Evolutionary conservation across 192 early-diverging fungal species (phyloP), one percentile per base, ranked within the genome.

Genomic region (Phlyctochytrium arcticum): DNA sequence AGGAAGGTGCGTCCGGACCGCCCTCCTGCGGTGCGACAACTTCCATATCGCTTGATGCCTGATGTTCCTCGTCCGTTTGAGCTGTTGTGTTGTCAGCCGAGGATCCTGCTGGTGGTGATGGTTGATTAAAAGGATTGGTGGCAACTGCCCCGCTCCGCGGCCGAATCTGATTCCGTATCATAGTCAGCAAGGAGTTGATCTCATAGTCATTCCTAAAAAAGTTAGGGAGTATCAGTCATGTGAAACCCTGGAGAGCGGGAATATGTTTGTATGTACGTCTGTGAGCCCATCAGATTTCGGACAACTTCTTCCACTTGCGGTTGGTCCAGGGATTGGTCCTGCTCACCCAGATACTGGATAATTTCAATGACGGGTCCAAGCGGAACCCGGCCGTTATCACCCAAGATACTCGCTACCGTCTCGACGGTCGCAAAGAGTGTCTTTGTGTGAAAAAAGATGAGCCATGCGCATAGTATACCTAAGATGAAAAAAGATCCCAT

Each of bases 341-440:
- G 51, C 19, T 68, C 67, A 21, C 61, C 54, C 26, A 76, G 70
- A 47, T 59, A 76, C 53, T 62, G 65, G 24, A 76, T 29, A 33
- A 72, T 44, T 33, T 72, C 66, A 30, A 60, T 50, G 12, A 76
- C 30, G 4, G 66, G 60, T 4, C 21, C 58, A 17, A 53, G 49
- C 12, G 61, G 65, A 15, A 73, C 31, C 9, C 36, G 49, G 19
- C 70, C 75, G 51, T 73, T 76, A 64, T 73, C 67, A 35, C 62
- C 58, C 4, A 76, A 36, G 10, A 77, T 55, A 6, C 61, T 53
- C 3, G 27, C 12, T 7, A 75, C 65, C 5, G 49, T 51, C 57
- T 74, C 68, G 17, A 75, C 37, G 12, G 75, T 77, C 17, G 72
- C 75, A 36, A 51, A n/a, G 9, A 77, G 58, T 6, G 61, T 77